Base-by-base conservation (phyloP, 345 rosid species). In the Schrenkiella parvula region DNA sequence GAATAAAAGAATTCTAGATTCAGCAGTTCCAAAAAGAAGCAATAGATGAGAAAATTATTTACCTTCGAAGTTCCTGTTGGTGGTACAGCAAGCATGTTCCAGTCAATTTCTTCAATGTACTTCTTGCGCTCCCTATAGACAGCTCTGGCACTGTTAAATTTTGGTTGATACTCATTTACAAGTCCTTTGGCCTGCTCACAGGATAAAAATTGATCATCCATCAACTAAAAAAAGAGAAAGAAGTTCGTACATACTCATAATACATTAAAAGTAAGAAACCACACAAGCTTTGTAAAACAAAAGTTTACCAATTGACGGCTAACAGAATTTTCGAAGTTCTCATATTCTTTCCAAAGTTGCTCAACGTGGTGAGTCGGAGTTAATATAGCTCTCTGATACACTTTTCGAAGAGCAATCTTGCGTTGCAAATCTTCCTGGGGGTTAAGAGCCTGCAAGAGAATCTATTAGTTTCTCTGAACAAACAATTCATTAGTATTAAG, bases 301-400 rank as follows among this genome's bases (percentile, higher is more conserved):
- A 67, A 22, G 22, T 15, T 82, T 92, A 92, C 98, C 97, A 91
- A 78, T 70, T 91, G 98, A 52, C 96, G 90, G 83, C 84, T 93
- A 59, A 89, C 97, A 65, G 96, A 83, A 76, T 91, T 93, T 79
- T 93, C 98, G 37, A 93, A 93, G 84, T 78, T 82, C 77, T 91
- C 98, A 74, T 91, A 93, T 37, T 91, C 98, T 80, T 79, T 91
- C 98, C 98, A 93, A 25, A 93, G 90, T 78, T 93, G 98, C 57
- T 93, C 98, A 72, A 91, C 83, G 31, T 89, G 93, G 82, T 89
- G 92, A 71, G 83, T 91, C 0, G 97, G 98, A 64, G 93, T 91
- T 72, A 93, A 68, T 74, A 91, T 86, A 58, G 98, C 97, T 69
- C 74, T 91, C 65, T 93, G 98, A 81, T 91, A 93, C 44, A 78